These are phyloP conservation scores for Trichophyton verrucosum DNA, from an alignment of 2,329 filamentous ascomycete genomes.

Conservation along the genomic window DNA sequence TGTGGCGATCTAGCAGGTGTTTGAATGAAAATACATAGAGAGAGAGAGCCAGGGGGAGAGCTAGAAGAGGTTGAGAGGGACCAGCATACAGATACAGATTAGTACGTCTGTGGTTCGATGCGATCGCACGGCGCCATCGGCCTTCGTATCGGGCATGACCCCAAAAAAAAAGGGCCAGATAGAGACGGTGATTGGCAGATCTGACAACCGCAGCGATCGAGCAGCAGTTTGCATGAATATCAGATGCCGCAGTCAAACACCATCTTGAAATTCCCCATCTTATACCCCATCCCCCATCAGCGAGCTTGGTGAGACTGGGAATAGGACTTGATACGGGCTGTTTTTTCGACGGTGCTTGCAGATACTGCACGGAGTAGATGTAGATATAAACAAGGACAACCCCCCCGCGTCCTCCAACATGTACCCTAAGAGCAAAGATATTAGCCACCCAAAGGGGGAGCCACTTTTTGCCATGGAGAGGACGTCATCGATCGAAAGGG, in stretches of 20 bases:
- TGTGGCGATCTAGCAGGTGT: background rate
- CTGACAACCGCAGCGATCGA: background rate
- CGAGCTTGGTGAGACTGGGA: no score
- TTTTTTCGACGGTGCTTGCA: no score
- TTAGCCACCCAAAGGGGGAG: background rate
- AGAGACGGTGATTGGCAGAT: background rate
- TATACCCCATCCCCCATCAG: background rate
- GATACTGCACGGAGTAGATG: no score
- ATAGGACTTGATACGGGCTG: no score
- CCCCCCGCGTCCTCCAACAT: no score
- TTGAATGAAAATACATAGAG: no score
- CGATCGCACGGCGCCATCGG: background rate
- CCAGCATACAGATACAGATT: background rate
- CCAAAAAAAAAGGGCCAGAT: background rate
- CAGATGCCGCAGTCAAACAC: background rate
- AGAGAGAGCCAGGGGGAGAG: background rate
- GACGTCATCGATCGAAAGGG: background rate
- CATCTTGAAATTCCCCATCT: background rate
- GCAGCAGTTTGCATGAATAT: background rate
- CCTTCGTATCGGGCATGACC: background rate
- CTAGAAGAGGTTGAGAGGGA: background rate
- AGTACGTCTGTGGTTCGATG: background rate
- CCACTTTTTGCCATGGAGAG: background rate
- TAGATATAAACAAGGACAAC: no score
- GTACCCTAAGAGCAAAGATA: no score